Evolutionary conservation across 768 basidiomycete species (phyloP), one percentile per base, ranked within the genome.

Genomic region (Boletus sp.): DNA sequence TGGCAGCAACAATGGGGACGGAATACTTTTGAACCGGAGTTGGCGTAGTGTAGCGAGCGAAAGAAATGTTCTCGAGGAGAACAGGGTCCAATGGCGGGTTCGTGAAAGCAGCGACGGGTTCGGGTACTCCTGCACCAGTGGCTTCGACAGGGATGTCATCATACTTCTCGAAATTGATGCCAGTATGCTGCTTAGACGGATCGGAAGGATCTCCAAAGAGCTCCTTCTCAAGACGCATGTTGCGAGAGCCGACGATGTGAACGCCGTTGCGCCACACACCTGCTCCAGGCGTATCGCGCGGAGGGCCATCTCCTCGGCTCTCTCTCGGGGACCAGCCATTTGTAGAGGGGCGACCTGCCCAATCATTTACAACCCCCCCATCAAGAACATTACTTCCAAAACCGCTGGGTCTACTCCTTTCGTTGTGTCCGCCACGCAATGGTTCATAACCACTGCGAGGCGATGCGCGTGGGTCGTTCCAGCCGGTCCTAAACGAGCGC

Each of bases 21-120:
- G 97, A 98, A 73, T 98, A 96, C 81, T 98, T 98, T 85, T 99
- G 97, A 63, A 99, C 97, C 23, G 97, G 97, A 47, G 97, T 99
- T 10, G 97, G 97, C 39, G 85, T 93, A 55, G 85, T 83, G 80
- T 98, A 99, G 77, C 83, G 91, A 70, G 97, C 92, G 73, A 79
- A 88, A 32, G 79, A 77, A 61, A 99, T 99, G 75, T 99, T 99
- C 74, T 97, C 94, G 60, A 98, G 79, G 37, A 99, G 84, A 71
- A 95, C 87, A 42, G 90, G 82, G 74, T 99, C 94, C 65, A 99
- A 77, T 57, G 93, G 95, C 43, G 94, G 88, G 65, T 78, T 83
- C 55, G 88, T 88, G 77, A 99, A 99, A 38, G 84, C 81, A 59
- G 72, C 82, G 65, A 98, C 83, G 42, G 97, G 94, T 39, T 98